phyloP scores from a whole-genome alignment of 345 rosid species.

The Populus euphratica region DNA sequence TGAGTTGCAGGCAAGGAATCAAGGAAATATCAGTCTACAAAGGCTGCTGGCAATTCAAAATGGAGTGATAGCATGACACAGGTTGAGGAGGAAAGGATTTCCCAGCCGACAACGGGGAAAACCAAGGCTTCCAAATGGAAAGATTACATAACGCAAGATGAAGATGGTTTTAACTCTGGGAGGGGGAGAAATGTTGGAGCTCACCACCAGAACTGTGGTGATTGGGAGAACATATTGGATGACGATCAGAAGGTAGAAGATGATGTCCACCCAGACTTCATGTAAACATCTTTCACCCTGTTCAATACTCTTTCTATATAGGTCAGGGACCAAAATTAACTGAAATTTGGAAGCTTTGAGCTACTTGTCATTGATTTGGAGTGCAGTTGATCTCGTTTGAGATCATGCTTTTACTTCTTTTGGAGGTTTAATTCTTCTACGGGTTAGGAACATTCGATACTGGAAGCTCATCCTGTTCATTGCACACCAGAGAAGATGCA shows the following conservation, averaged over 20 bases:
- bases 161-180: neutral
- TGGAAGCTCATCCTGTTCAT: too few species aligned
- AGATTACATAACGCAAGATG: conserved; percentile 34
- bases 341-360: neutral
- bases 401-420: too few species aligned
- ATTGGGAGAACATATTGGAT: conserved; percentile 18
- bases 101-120: neutral
- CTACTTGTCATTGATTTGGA: neutral
- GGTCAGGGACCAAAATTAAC: neutral
- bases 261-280: conserved; percentile 67
- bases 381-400: neutral
- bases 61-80: conserved; percentile 18
- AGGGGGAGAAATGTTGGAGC: conserved; percentile 8
- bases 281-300: conserved; percentile 8
- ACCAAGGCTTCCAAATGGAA: conserved; percentile 44
- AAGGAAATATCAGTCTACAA: neutral
- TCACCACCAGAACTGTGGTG: conserved; percentile 10
- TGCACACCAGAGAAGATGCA: too few species aligned
- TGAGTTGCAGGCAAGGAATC: conserved; percentile 9
- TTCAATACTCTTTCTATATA: neutral
- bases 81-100: conserved; percentile 9
- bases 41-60: conserved; percentile 9
- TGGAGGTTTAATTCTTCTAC: too few species aligned
- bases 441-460: too few species aligned
- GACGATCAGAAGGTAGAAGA: conserved; percentile 53